Percentiles rank a stretch among this genome's conserved stretches.
Evolutionary conservation across 352 stramenopile species (phyloP).

Genomic region (Phytophthora meadii): DNA sequence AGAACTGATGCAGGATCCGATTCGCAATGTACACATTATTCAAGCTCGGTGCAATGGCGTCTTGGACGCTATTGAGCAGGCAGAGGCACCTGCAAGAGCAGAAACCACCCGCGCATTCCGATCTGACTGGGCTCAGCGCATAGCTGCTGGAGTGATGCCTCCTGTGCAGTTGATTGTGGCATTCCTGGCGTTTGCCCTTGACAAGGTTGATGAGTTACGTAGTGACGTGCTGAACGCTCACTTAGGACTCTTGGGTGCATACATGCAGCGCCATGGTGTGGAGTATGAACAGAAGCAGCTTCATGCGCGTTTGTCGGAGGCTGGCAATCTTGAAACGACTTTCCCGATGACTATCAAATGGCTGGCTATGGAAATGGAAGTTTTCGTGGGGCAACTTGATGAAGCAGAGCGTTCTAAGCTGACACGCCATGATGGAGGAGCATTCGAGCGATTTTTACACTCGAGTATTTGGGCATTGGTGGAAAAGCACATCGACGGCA

Average conservation of each 20-base stretch:
- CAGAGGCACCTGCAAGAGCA: slow-evolving; percentile 61
- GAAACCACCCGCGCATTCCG: slow-evolving; percentile 54
- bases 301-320: slow-evolving; percentile 37
- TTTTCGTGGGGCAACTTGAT: slow-evolving; percentile 37
- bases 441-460: slow-evolving; percentile 58
- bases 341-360: slow-evolving; percentile 62
- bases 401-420: slow-evolving; percentile 35
- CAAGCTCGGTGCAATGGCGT: slow-evolving; percentile 51
- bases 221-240: slow-evolving; percentile 71
- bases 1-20: slow-evolving; percentile 45
- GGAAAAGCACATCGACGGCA: slow-evolving; percentile 59
- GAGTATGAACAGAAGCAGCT: slow-evolving; percentile 73
- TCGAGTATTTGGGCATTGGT: slow-evolving; percentile 56
- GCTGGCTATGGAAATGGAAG: slow-evolving; percentile 47
- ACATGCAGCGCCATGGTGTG: slow-evolving; percentile 64
- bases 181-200: slow-evolving; percentile 70
- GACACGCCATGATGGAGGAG: slow-evolving; percentile 33
- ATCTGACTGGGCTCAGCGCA: slow-evolving; percentile 32
- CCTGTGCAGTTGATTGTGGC: slow-evolving; percentile 51
- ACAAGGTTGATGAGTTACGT: slow-evolving; percentile 74
- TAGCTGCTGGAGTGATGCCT: slow-evolving; percentile 27
- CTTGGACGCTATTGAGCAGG: slow-evolving; percentile 51
- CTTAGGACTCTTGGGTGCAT: slow-evolving; percentile 55
- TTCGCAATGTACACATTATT: slow-evolving; percentile 38
- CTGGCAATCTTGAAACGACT: slow-evolving; percentile 20